Evolutionary conservation across 805 yeast species (phyloP), one percentile per base, ranked within the genome.

Genomic region (Suhomyces tanzawaensis): DNA sequence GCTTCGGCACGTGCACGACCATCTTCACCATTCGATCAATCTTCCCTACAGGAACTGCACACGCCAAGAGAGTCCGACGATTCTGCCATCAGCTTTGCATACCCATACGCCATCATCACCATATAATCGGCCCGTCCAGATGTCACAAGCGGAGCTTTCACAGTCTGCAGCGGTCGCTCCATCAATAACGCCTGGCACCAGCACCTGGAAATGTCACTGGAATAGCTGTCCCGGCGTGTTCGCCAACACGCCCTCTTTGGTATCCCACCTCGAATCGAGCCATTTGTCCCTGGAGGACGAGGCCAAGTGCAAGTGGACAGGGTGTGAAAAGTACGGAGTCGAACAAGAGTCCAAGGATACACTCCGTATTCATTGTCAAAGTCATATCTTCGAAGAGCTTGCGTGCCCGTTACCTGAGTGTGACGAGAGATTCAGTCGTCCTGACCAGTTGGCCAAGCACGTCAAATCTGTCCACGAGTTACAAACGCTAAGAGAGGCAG

Each of bases 301-400:
- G 44, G 17, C 24, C 11, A 19, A 13, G 15, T 82, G 89, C 46
- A 74, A 70, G 30, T 82, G 90, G 90, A 69, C 63, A 26, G 73
- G 68, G 7, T 82, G 90, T 52, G 57, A 72, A 11, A 46, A 79
- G 12, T 66, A 61, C 37, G 82, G 81, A 4, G 55, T 72, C 2
- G 64, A 64, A 19, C 81, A 74, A 50, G 77, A 77, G 12, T 72
- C 78, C 8, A 52, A 80, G 34, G 74, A 75, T 56, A 81, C 83
- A 1, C 64, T 84, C 22, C 65, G 79, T 0, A 68, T 83, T 0
- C 91, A 83, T 52, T 64, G 81, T 46, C 57, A 86, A 39, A 68
- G 77, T 1, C 91, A 84, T 54, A 77, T 84, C 0, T 81, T 83
- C 1, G 85, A 82, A 48, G 72, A 86, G 24, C 80, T 74, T 47